Base-by-base conservation (phyloP, 108 stramenopile genomes). In the Hondaea fermentalgiana region DNA sequence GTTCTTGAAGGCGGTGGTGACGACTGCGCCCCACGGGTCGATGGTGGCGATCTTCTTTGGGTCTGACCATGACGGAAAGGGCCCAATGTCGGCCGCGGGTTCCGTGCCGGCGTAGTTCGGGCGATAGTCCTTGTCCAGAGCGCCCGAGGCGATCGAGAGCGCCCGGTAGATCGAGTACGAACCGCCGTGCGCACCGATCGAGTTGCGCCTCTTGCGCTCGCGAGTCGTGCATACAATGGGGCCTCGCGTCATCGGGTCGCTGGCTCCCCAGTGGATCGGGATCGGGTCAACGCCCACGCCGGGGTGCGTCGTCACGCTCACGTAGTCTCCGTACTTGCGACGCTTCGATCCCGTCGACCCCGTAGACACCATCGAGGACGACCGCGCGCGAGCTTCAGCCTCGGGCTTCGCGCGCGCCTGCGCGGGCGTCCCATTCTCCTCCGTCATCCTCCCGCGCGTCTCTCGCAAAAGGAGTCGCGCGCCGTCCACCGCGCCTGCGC, bases 111-210 rank as follows among this genome's bases (percentile, higher is more conserved):
- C 94, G 58, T 98, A 88, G 93, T 98, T 95, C 16, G 99, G 99
- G 28, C 97, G 93, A 89, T 98, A 97, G 72, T 96, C 95, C 0
- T 97, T 96, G 94, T 98, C 94, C 60, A 99, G 93, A 90, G 95
- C 97, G 19, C 96, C 96, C 35, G 97, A 95, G 28, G 98, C 99
- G 10, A 99, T 98, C 0, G 99, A 98, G 44, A 99, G 90, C 1
- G 98, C 99, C 5, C 96, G 98, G 92, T 99, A 99, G 87, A 99
- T 93, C 90, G 97, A 98, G 89, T 99, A 99, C 44, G 94, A 94
- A 10, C 99, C 99, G 29, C 95, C 93, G 88, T 99, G 99, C 2
- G 99, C 99, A 0, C 99, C 99, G 90, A 99, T 99, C 90, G 98
- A 97, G 92, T 99, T 99, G 60, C 99, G 94, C 89, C 97, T 97